Evolutionary conservation across 352 stramenopile species (phyloP), one percentile per base, ranked within the genome.

Genomic region (Phytophthora pseudosyringae): DNA sequence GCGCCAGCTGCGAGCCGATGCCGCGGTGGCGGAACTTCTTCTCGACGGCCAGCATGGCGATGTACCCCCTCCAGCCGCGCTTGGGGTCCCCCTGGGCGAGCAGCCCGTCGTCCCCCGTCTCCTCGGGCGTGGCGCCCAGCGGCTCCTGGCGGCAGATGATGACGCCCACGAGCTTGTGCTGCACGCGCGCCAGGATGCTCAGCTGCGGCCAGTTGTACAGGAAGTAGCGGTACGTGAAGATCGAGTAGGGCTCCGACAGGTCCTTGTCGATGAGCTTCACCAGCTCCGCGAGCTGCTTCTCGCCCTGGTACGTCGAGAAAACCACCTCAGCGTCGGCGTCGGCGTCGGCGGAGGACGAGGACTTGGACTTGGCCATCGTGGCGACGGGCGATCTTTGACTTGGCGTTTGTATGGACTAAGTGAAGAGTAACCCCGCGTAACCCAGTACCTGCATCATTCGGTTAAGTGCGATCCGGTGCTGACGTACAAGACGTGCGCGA

Each of bases 151-250:
- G 95, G 60, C 91, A 97, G 63, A 98, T 89, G 41, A 98, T 94
- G 33, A 94, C 90, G 33, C 93, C 94, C 25, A 98, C 90, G 43
- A 98, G 79, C 48, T 90, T 93, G 32, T 93, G 80, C 50, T 93
- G 85, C 55, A 93, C 73, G 12, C 84, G 82, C 44, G 88, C 94
- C 39, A 97, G 70, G 40, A 98, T 80, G 52, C 92, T 98, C 44
- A 98, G 78, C 48, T 97, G 77, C 15, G 95, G 95, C 94, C 94
- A 98, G 68, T 96, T 97, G 75, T 94, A 95, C 47, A 98, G 78
- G 69, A 98, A 98, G 71, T 98, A 98, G n/a, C 95, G 87, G 76
- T 98, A 98, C 50, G 95, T 98, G 78, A 98, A 98, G 59, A 98
- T 93, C 26, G 90, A 98, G 78, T 98, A 98, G 9, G 95, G 95